phyloP scores from a whole-genome alignment of 352 stramenopile genomes.

The Phytophthora kernoviae region DNA sequence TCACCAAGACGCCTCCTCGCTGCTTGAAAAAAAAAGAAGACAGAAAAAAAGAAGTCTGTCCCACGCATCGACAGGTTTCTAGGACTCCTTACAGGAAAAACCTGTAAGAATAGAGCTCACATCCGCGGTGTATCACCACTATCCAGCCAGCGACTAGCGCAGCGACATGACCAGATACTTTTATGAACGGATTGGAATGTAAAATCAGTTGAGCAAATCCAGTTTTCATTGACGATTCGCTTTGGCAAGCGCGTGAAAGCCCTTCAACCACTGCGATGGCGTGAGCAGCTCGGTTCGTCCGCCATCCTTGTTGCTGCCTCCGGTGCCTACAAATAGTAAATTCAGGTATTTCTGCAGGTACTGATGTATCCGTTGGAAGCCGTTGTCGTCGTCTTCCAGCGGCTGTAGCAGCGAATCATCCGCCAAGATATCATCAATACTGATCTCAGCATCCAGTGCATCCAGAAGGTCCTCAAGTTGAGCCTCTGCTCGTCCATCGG shows the following conservation, averaged over 20 bases:
- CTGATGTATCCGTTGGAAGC: conserved; percentile 57
- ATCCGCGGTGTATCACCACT: too few species aligned
- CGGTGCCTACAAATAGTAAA: conserved; percentile 43
- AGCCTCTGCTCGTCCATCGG: conserved; percentile 33
- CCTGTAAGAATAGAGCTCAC: too few species aligned
- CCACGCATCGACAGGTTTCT: too few species aligned
- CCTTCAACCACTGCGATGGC: conserved; percentile 65
- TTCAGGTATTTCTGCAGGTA: conserved; percentile 70
- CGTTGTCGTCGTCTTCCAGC: conserved; percentile 61
- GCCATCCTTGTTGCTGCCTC: conserved; percentile 37
- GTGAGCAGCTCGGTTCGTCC: conserved; percentile 60
- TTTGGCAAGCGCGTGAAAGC: conserved; percentile 63
- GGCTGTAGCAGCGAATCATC: conserved; percentile 44
- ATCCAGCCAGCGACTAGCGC: too few species aligned
- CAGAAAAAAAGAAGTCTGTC: too few species aligned
- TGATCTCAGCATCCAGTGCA: conserved; percentile 38
- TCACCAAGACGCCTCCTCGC: too few species aligned
- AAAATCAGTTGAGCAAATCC: conserved; percentile 27
- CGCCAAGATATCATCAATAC: conserved; percentile 17
- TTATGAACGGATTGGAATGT: conserved; percentile 2
- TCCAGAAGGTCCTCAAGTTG: conserved; percentile 53
- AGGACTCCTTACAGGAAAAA: too few species aligned
- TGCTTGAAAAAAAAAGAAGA: too few species aligned
- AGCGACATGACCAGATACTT: background rate
- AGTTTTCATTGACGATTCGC: background rate